These are phyloP conservation scores for Mortierella sp. DNA, from an alignment of 371 early-diverging fungal species.

Conservation along the genomic window DNA sequence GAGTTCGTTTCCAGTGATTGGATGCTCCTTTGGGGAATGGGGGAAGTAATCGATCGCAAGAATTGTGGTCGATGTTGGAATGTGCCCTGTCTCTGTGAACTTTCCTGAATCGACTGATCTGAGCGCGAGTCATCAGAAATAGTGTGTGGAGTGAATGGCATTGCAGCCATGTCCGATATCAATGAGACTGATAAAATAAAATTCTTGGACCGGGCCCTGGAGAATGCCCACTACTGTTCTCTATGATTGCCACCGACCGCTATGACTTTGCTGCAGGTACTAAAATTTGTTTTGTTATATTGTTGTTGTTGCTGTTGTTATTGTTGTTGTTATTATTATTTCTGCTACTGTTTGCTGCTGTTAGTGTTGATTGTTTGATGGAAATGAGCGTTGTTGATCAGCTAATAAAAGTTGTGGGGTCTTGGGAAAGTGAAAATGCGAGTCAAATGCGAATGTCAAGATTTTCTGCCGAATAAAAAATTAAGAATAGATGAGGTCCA, in stretches of 20 bases:
- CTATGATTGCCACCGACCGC: background rate
- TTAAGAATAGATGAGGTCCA: background rate
- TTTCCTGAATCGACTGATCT: slow-evolving; percentile 23
- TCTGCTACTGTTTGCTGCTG: background rate
- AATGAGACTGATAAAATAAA: too few relatives aligned
- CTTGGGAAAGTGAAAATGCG: too few relatives aligned
- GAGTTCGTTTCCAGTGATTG: background rate
- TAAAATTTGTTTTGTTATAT: background rate
- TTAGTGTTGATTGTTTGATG: background rate
- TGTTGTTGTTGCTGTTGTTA: background rate
- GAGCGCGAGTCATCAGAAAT: slow-evolving; percentile 9
- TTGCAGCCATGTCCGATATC: slow-evolving; percentile 31
- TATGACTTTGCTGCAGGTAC: background rate
- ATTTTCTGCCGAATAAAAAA: too few relatives aligned
- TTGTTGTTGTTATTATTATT: background rate
- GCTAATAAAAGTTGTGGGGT: background rate
- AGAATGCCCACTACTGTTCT: background rate
- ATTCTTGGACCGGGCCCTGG: background rate
- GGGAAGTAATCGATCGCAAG: slow-evolving; percentile 46
- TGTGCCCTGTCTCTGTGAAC: slow-evolving; percentile 14
- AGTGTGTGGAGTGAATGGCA: slow-evolving; percentile 19
- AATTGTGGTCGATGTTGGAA: slow-evolving; percentile 45
- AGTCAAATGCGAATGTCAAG: too few relatives aligned
- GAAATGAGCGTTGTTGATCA: background rate
- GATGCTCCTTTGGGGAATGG: slow-evolving; percentile 18